Evolutionary conservation across 1,284 basidiomycete genomes (phyloP).

Genomic region (Inonotus hispidus): DNA sequence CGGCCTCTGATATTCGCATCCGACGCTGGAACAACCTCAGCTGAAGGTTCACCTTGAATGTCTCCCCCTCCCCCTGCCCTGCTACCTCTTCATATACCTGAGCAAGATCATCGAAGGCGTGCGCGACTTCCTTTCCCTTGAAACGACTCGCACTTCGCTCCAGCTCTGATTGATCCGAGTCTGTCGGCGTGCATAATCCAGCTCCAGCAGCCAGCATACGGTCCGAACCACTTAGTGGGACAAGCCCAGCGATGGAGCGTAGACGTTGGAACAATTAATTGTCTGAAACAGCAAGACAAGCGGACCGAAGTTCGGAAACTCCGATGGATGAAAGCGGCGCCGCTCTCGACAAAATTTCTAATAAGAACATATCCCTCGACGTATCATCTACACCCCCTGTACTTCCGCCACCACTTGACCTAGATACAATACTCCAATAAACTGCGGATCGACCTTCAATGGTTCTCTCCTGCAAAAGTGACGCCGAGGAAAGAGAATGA

Average conservation of each 20-base stretch:
- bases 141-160: neutral
- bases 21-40: constrained; percentile 63
- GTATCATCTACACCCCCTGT: constrained; percentile 19
- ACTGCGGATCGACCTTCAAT: constrained; percentile 60
- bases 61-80: constrained; percentile 38
- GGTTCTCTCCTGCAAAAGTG: constrained; percentile 53
- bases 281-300: constrained; percentile 58
- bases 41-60: constrained; percentile 48
- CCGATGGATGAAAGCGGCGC: constrained; percentile 45
- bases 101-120: constrained; percentile 2
- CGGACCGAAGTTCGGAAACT: constrained; percentile 53
- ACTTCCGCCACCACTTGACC: constrained; percentile 30
- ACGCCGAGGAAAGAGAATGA: constrained; percentile 36
- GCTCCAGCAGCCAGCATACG: constrained; percentile 43
- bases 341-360: constrained; percentile 46
- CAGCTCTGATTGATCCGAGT: neutral
- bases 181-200: neutral
- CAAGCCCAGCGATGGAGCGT: constrained; percentile 42
- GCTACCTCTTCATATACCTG: constrained; percentile 38
- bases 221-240: constrained; percentile 47
- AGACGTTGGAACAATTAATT: constrained; percentile 59
- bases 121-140: neutral
- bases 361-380: constrained; percentile 41
- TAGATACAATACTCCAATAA: constrained; percentile 67
- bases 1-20: constrained; percentile 54